Percentiles rank a stretch among this genome's conserved stretches.
phyloP scores from a whole-genome alignment of 1,284 basidiomycete genomes.

The Naganishia sp. region DNA sequence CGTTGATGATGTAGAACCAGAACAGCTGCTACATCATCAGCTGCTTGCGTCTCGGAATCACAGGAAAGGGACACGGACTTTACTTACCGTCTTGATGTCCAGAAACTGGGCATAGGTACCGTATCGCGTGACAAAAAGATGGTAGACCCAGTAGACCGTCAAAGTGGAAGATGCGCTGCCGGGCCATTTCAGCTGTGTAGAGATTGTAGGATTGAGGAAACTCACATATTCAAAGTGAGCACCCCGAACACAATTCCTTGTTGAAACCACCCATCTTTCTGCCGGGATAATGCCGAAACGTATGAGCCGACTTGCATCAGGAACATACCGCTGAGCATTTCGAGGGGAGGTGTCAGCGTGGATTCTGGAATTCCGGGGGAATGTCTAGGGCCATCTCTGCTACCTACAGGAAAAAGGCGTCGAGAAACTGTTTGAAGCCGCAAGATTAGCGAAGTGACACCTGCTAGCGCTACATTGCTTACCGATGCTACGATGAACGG shows the following conservation, averaged over 20 bases:
- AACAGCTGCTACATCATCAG: slow-evolving; percentile 2
- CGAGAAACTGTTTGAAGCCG: slow-evolving; percentile 8
- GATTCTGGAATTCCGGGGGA: neutral
- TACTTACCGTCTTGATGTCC: slow-evolving; percentile 14
- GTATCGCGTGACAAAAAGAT: slow-evolving; percentile 17
- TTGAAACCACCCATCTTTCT: slow-evolving; percentile 12
- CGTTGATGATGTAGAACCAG: slow-evolving; percentile 27
- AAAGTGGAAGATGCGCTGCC: slow-evolving; percentile 4
- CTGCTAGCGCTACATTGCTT: neutral
- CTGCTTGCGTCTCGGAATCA: neutral
- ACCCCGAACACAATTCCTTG: slow-evolving; percentile 2
- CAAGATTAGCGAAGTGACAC: neutral
- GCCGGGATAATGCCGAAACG: neutral
- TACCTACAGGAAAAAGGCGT: slow-evolving; percentile 22
- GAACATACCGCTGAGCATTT: neutral
- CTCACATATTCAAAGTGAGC: slow-evolving; percentile 12
- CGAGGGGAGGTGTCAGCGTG: neutral
- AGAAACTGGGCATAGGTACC: slow-evolving; percentile 23
- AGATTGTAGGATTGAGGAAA: neutral
- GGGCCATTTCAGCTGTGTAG: neutral
- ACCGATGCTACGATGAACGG: slow-evolving; percentile 21
- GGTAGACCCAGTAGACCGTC: slow-evolving; percentile 8
- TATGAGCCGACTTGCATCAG: slow-evolving; percentile 19
- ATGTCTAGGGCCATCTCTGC: neutral
- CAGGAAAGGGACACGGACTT: no score